phyloP scores from a whole-genome alignment of 2,329 filamentous ascomycete genomes.

The Alternaria infectoria region DNA sequence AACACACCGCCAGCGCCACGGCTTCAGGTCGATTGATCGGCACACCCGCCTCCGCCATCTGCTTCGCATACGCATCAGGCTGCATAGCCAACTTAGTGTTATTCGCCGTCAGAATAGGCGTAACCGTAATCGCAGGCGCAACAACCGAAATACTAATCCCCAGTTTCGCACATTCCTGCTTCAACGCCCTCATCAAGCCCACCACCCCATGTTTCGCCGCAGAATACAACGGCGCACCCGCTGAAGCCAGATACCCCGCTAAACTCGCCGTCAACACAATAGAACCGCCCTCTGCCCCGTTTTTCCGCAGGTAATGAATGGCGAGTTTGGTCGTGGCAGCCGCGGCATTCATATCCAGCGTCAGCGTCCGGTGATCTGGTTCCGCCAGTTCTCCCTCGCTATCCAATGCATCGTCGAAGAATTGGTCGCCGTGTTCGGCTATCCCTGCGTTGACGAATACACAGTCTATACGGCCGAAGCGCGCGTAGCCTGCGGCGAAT shows the following conservation, averaged over 20 bases:
- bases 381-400: constrained; percentile 51
- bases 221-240: constrained; percentile 56
- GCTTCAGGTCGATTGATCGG: constrained; percentile 56
- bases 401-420: constrained; percentile 56
- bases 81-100: constrained; percentile 33
- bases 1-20: constrained; percentile 54
- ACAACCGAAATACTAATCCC: constrained; percentile 56
- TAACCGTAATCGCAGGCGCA: constrained; percentile 58
- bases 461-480: constrained; percentile 54
- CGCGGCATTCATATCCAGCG: constrained; percentile 56
- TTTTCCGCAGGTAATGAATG: constrained; percentile 55
- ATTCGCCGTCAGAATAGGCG: constrained; percentile 50
- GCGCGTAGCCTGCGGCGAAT: constrained; percentile 50
- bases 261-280: constrained; percentile 58
- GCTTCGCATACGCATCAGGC: constrained; percentile 50
- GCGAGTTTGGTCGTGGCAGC: constrained; percentile 56
- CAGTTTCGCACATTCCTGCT: constrained; percentile 56
- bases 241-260: constrained; percentile 57
- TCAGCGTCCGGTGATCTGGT: constrained; percentile 54
- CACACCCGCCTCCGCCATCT: constrained; percentile 54
- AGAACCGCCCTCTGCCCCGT: constrained; percentile 47
- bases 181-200: constrained; percentile 58
- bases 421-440: constrained; percentile 56
- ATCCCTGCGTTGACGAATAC: constrained; percentile 60
- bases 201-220: constrained; percentile 60